phyloP scores from a whole-genome alignment of 1,284 basidiomycete genomes.

The Garcileccinum viscosum region DNA sequence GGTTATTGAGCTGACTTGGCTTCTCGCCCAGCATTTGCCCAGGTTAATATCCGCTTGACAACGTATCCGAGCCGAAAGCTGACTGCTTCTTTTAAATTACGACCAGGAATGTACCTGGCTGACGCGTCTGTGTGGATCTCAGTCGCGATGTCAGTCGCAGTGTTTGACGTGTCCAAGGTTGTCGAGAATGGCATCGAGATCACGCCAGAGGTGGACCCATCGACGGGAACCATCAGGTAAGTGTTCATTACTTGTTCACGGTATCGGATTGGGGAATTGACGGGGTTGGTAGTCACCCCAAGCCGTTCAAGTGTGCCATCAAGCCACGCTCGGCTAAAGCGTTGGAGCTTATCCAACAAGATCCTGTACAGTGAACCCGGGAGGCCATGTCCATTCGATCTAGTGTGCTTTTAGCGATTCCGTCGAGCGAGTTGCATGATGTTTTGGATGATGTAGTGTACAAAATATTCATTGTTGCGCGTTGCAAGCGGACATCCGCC shows the following conservation, averaged over 20 bases:
- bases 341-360: constrained; percentile 56
- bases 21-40: constrained; percentile 55
- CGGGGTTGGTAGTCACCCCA: constrained; percentile 55
- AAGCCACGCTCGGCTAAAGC: constrained; percentile 63
- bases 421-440: background rate
- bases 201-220: constrained; percentile 57
- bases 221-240: constrained; percentile 65
- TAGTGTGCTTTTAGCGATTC: background rate
- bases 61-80: background rate
- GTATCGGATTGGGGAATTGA: constrained; percentile 8
- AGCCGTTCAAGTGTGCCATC: constrained; percentile 64
- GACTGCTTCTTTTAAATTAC: constrained; percentile 8
- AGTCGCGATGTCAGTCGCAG: constrained; percentile 59
- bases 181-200: constrained; percentile 44
- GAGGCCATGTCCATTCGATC: background rate
- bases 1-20: constrained; percentile 3
- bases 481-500: constrained; percentile 6
- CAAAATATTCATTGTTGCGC: background rate
- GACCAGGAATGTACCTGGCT: constrained; percentile 57
- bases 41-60: constrained; percentile 41
- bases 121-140: constrained; percentile 63
- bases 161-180: constrained; percentile 46
- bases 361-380: constrained; percentile 34
- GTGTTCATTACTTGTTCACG: background rate
- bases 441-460: background rate